Evolutionary conservation across 257 asterid species (phyloP), one percentile per base, ranked within the genome.

Genomic region (Plantago elongata): DNA sequence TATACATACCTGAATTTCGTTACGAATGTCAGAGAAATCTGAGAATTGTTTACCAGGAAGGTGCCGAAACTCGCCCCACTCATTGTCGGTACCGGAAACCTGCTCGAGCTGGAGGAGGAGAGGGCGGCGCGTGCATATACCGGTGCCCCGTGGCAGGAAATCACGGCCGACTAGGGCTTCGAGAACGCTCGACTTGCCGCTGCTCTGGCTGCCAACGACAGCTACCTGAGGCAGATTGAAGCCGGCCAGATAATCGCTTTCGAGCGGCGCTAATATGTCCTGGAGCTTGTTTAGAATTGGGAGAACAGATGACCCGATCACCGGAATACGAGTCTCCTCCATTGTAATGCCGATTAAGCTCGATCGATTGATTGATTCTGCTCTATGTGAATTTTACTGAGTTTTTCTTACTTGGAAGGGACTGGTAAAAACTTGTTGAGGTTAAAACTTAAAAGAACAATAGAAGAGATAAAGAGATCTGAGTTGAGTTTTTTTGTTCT

Each of bases 151-250:
- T 3, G 89, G 89, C 45, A 82, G 72, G 72, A 82, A 82, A 65
- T 82, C 89, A 15, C 89, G 81, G 47, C 85, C 89, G 15, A 82
- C 85, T 9, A 82, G 76, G 18, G 89, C 79, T 60, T 82, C 88
- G 61, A 82, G 72, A 14, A 82, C 89, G 52, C 85, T 79, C 2
- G 89, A 82, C 70, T 82, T 82, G 0, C 89, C 89, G 38, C 85
- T 79, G 66, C 83, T 77, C 67, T 82, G 89, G 62, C 85, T 79
- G 9, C 89, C 89, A 12, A 82, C 83, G 4, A 82, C 89, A 34
- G 79, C 83, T 58, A 82, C 89, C 60, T 82, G 85, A 9, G 89
- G 89, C 45, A 82, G 72, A 57, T 82, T 81, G 54, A 82, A 65
- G 3, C 78, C 75, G 17, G 83, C 5, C 1, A 52, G n/a, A 76